These are phyloP conservation scores for Naumovozyma dairenensis DNA, from an alignment of 805 yeast species.

Conservation along the genomic window DNA sequence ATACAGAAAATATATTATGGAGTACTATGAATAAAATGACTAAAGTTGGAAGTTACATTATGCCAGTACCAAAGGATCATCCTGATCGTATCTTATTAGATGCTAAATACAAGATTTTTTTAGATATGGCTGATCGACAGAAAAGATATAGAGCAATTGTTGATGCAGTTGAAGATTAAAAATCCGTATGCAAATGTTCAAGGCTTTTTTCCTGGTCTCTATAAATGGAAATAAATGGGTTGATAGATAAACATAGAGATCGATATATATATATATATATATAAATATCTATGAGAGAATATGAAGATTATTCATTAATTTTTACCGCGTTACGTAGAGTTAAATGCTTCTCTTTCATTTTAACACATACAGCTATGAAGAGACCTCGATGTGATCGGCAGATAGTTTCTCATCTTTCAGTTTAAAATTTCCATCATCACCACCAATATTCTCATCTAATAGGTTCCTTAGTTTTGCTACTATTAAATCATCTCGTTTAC, in stretches of 20 bases:
- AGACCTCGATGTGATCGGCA: too few relatives aligned
- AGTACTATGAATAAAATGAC: slow-evolving; percentile 75
- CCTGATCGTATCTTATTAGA: slow-evolving; percentile 63
- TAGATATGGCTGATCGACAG: slow-evolving; percentile 81
- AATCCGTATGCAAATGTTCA: background rate
- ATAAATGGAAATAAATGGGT: background rate
- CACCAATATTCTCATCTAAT: too few relatives aligned
- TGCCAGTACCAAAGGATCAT: slow-evolving; percentile 44
- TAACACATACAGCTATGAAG: background rate
- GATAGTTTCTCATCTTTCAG: background rate
- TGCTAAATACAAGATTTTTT: slow-evolving; percentile 75
- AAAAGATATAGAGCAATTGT: slow-evolving; percentile 65
- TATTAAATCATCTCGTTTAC: slow-evolving; percentile 15
- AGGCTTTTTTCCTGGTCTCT: too few relatives aligned
- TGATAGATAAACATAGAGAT: background rate
- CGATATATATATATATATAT: background rate
- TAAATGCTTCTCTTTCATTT: too few relatives aligned
- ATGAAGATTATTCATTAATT: background rate
- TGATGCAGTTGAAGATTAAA: slow-evolving; percentile 33
- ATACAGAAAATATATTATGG: slow-evolving; percentile 53
- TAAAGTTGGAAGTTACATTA: slow-evolving; percentile 71
- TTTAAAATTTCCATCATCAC: background rate
- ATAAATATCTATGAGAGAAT: background rate
- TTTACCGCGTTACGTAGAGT: too few relatives aligned
- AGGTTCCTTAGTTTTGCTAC: slow-evolving; percentile 12